phyloP scores from a whole-genome alignment of 2,329 filamentous ascomycete species.

The Penicillium sp. region DNA sequence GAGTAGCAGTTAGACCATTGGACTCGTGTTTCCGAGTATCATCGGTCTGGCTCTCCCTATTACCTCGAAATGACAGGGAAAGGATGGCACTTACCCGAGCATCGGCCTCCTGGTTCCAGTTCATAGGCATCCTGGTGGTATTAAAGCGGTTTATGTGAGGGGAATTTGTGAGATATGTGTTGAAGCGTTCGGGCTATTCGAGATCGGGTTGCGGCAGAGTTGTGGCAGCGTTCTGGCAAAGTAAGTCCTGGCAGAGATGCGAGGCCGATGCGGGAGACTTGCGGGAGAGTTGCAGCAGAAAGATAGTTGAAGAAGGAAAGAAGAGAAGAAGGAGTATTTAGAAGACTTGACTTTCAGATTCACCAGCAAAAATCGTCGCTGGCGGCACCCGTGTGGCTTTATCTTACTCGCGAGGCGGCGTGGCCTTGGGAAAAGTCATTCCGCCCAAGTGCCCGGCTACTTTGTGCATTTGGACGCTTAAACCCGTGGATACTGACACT shows the following conservation, averaged over 20 bases:
- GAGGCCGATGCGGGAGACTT: not conserved
- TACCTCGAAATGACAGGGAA: not conserved
- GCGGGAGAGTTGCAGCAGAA: too few relatives aligned
- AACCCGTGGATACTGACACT: too few relatives aligned
- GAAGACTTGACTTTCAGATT: too few relatives aligned
- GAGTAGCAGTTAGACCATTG: not conserved
- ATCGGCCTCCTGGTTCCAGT: slow-evolving; percentile 30
- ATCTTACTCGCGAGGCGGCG: too few relatives aligned
- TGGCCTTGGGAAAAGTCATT: too few relatives aligned
- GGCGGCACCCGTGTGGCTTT: too few relatives aligned
- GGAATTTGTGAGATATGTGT: not conserved
- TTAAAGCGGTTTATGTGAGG: not conserved
- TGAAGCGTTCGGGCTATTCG: not conserved
- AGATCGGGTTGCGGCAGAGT: not conserved
- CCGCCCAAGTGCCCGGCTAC: too few relatives aligned
- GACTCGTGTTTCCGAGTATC: not conserved
- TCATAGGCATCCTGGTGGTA: slow-evolving; percentile 29
- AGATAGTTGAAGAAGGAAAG: not conserved
- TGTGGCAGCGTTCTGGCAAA: too few relatives aligned
- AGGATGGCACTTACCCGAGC: slow-evolving; percentile 26
- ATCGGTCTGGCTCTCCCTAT: not conserved
- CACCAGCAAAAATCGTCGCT: too few relatives aligned
- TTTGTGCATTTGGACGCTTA: too few relatives aligned
- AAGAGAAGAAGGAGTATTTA: not conserved
- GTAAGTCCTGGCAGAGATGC: too few relatives aligned